These are phyloP conservation scores for Otatea glauca DNA, from an alignment of 176 grass and related monocot species.

Conservation along the genomic window DNA sequence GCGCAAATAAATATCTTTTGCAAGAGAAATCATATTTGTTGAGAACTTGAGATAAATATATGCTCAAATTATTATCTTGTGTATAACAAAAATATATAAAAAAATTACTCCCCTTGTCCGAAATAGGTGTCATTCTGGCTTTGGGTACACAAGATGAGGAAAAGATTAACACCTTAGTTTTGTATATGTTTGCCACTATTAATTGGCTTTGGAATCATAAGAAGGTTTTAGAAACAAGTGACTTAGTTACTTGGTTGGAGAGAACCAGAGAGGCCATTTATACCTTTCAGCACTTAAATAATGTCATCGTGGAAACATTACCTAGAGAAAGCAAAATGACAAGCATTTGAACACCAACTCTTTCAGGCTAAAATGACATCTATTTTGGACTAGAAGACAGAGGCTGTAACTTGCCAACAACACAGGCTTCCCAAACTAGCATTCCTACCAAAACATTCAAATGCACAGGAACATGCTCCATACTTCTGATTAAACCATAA, in stretches of 20 bases:
- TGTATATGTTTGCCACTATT: neutral
- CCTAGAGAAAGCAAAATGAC: slow-evolving; percentile 10
- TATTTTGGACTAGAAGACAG: neutral
- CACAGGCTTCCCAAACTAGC: slow-evolving; percentile 2
- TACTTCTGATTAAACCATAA: neutral
- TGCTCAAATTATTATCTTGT: neutral
- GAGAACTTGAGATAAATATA: neutral
- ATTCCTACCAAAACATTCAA: slow-evolving; percentile 2
- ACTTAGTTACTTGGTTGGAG: neutral
- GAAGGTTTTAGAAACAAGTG: neutral
- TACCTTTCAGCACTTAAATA: neutral
- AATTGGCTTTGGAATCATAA: slow-evolving; percentile 4
- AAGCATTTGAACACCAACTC: slow-evolving; percentile 1
- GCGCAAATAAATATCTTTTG: slow-evolving; percentile 41
- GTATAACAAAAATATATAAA: slow-evolving; percentile 15
- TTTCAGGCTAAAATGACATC: neutral
- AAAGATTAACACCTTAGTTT: neutral
- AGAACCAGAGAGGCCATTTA: neutral
- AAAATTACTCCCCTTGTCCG: neutral
- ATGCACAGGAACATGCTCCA: neutral
- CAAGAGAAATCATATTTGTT: neutral
- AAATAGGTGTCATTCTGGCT: slow-evolving; percentile 15
- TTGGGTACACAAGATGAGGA: neutral
- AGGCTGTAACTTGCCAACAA: neutral
- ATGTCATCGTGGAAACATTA: neutral